Evolutionary conservation across 305 asterid species (phyloP).

Genomic region (Solanum hybrid): DNA sequence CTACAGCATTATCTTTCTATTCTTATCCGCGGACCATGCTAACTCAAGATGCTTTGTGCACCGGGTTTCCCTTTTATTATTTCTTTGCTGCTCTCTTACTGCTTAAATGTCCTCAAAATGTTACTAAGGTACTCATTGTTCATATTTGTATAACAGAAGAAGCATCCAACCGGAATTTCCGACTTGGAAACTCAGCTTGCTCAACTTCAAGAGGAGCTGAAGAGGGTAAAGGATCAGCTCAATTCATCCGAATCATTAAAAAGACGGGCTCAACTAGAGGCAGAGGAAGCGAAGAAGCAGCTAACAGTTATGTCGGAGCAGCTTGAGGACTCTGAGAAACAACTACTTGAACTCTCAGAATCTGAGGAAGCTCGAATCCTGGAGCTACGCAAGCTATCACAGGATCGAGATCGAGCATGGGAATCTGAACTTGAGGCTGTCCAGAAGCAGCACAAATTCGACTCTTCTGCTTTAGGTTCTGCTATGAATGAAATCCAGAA

Average conservation of each 20-base stretch:
- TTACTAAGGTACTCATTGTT: neutral
- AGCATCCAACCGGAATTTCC: slow-evolving; percentile 25
- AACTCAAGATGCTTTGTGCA: neutral
- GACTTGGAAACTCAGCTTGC: slow-evolving; percentile 61
- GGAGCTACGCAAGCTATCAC: slow-evolving; percentile 10
- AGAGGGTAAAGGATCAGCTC: slow-evolving; percentile 54
- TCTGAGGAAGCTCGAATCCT: slow-evolving; percentile 4
- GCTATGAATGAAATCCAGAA: slow-evolving; percentile 64
- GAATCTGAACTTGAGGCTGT: slow-evolving; percentile 10
- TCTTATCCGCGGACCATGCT: neutral
- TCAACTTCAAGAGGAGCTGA: slow-evolving; percentile 64
- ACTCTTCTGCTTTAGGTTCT: slow-evolving; percentile 58
- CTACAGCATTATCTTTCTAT: neutral
- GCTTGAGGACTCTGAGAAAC: slow-evolving; percentile 56
- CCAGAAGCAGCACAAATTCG: slow-evolving; percentile 47
- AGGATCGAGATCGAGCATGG: slow-evolving; percentile 11
- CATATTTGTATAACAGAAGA: slow-evolving; percentile 33
- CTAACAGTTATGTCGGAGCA: slow-evolving; percentile 39
- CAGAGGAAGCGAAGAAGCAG: slow-evolving; percentile 55
- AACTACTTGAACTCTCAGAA: slow-evolving; percentile 36
- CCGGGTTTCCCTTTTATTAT: neutral
- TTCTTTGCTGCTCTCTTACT: neutral
- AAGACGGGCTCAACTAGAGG: slow-evolving; percentile 54
- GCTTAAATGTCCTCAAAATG: neutral
- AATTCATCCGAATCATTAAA: slow-evolving; percentile 59